Conservation (phyloP, 805 yeast genomes). For the Wickerhamiella domercqiae region DNA sequence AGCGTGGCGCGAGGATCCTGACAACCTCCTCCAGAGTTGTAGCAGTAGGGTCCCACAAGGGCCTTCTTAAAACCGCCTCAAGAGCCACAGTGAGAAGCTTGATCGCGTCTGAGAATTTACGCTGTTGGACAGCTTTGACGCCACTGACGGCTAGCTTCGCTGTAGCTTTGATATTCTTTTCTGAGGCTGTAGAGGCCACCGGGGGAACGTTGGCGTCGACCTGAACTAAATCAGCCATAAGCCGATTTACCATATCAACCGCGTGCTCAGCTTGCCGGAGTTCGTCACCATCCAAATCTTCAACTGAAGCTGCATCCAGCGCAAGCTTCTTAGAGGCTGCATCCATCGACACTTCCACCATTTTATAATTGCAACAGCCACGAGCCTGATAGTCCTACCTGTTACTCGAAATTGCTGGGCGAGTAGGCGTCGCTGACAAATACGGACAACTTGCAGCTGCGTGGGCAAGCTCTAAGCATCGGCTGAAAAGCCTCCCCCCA, state of each 20-base stretch:
- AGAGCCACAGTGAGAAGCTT: slow-evolving; percentile 25
- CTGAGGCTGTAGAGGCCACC: slow-evolving; percentile 20
- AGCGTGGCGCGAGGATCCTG: slow-evolving; percentile 22
- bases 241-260: slow-evolving; percentile 18
- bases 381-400: too few species aligned
- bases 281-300: slow-evolving; percentile 3
- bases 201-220: slow-evolving; percentile 25
- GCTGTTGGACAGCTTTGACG: slow-evolving; percentile 17
- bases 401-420: too few species aligned
- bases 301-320: slow-evolving; percentile 4
- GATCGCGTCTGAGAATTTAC: slow-evolving; percentile 24
- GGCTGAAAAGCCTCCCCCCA: too few species aligned
- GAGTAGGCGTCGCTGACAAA: too few species aligned
- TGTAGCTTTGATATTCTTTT: slow-evolving; percentile 20
- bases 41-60: slow-evolving; percentile 27
- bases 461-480: too few species aligned
- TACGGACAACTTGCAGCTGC: too few species aligned
- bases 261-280: slow-evolving; percentile 12
- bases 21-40: slow-evolving; percentile 24
- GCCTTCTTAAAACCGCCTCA: slow-evolving; percentile 27
- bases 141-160: slow-evolving; percentile 24
- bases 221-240: slow-evolving; percentile 20
- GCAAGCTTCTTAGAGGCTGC: slow-evolving; percentile 11
- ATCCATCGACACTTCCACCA: slow-evolving; percentile 10
- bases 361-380: too few species aligned